Evolutionary conservation across 495 filamentous ascomycete genomes (phyloP).

Genomic region (Tuber magnatum): DNA sequence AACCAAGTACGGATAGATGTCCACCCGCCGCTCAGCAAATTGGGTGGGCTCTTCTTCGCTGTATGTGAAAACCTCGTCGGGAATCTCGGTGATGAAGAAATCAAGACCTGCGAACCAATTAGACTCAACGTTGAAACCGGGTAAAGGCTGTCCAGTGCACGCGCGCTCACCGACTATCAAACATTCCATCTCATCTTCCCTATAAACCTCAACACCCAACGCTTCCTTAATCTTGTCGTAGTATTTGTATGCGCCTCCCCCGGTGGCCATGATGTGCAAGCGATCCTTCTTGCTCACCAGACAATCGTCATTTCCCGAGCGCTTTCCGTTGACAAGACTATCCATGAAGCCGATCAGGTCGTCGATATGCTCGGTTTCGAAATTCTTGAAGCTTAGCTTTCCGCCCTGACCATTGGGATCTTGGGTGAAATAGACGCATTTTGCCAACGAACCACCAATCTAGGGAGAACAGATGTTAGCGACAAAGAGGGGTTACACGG

Average conservation of each 20-base stretch:
- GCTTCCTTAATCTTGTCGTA: conserved; percentile 79
- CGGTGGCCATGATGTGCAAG: conserved; percentile 86
- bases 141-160: background rate
- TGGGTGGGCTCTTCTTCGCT: conserved; percentile 78
- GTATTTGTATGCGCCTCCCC: conserved; percentile 90
- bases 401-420: conserved; percentile 79
- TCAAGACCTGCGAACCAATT: conserved; percentile 61
- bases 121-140: conserved; percentile 2
- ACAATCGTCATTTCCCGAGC: conserved; percentile 26
- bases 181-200: conserved; percentile 98
- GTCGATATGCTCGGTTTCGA: conserved; percentile 89
- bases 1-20: conserved; percentile 83
- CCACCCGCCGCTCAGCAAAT: conserved; percentile 61
- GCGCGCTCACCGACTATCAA: conserved; percentile 72
- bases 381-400: conserved; percentile 85
- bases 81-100: conserved; percentile 98
- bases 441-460: conserved; percentile 93
- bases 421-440: conserved; percentile 92
- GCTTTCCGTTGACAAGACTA: conserved; percentile 61
- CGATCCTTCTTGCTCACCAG: conserved; percentile 46
- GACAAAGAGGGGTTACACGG: conserved; percentile 11
- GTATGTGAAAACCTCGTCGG: conserved; percentile 92
- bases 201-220: conserved; percentile 74
- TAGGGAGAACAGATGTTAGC: conserved; percentile 39
- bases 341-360: conserved; percentile 85